phyloP scores from a whole-genome alignment of 2,329 filamentous ascomycete species.

The Myriosclerotinia duriaeana region DNA sequence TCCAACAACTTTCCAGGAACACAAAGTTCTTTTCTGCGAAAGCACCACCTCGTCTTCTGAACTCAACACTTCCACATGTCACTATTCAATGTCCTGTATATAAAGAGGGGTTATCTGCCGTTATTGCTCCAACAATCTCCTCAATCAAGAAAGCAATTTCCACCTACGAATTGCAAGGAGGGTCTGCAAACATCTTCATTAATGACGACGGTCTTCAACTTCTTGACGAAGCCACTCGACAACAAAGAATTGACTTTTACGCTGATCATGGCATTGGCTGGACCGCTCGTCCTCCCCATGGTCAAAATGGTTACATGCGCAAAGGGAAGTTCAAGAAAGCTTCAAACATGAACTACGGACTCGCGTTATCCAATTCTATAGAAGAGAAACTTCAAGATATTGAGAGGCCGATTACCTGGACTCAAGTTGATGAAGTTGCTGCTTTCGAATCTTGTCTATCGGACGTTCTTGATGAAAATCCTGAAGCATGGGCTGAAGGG shows the following conservation, averaged over 20 bases:
- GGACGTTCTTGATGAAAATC: slow-evolving; percentile 50
- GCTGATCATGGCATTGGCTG: slow-evolving; percentile 68
- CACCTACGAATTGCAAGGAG: slow-evolving; percentile 75
- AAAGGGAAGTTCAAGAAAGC: slow-evolving; percentile 57
- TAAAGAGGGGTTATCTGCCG: slow-evolving; percentile 74
- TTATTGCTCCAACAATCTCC: slow-evolving; percentile 74
- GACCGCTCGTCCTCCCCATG: slow-evolving; percentile 66
- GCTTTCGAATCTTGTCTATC: slow-evolving; percentile 50
- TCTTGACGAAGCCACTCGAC: slow-evolving; percentile 60
- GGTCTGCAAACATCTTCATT: slow-evolving; percentile 73
- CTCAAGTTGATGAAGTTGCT: slow-evolving; percentile 44
- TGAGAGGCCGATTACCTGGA: slow-evolving; percentile 11
- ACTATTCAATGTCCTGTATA: slow-evolving; percentile 88
- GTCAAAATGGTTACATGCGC: slow-evolving; percentile 57
- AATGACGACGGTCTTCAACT: slow-evolving; percentile 75
- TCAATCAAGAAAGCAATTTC: slow-evolving; percentile 77
- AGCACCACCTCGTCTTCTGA: slow-evolving; percentile 62
- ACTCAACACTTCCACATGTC: slow-evolving; percentile 62
- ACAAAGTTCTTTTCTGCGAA: slow-evolving; percentile 79
- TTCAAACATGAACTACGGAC: slow-evolving; percentile 70
- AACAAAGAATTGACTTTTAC: slow-evolving; percentile 65
- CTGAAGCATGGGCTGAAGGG: slow-evolving; percentile 57
- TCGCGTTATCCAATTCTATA: slow-evolving; percentile 44
- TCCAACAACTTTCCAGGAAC: slow-evolving; percentile 70
- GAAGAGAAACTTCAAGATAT: slow-evolving; percentile 22